Base-by-base conservation (phyloP, 768 basidiomycete genomes). In the Heimioporus sp. region DNA sequence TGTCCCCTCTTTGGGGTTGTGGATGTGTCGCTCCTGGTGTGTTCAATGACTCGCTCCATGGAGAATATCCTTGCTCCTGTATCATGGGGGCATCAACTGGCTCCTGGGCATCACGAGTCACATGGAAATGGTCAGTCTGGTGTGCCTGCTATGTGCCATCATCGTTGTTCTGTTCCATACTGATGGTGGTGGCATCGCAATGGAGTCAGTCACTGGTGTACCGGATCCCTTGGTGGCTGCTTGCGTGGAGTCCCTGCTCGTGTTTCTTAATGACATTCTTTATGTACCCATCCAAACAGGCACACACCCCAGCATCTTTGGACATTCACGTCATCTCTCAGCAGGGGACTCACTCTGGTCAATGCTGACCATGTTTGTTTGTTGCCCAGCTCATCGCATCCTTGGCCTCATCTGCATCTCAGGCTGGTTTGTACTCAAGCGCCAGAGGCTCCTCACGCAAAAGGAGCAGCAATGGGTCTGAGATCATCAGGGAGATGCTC, bases 221-320 rank as follows among this genome's bases (percentile, higher is more conserved):
- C 47, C 73, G 77, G 32, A 78, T 80, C 12, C 80, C 78, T 6
- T 79, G 78, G 79, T 80, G 79, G 79, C 66, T 80, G 15, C 62
- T 79, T 19, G 85, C 87, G 57, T 92, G 87, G 87, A 90, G 12
- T 88, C 87, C 2, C 89, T 90, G 10, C 76, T 92, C 32, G 85
- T 90, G 48, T 90, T 91, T 69, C 80, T 92, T 45, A 1, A 73
- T 91, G 13, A 82, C 86, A 50, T 79, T 85, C 31, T 91, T 91
- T 58, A 77, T 86, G 9, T 91, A 89, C 61, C 81, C 88, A 3
- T 87, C 88, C 10, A 43, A 63, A 7, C 86, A 89, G 75, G 87
- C 84, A 65, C 30, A 74, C 37, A 17, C 39, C 17, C 28, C 28
- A 3, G 15, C 31, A 2, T 41, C 38, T 4, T 17, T 43, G 40